Evolutionary conservation across 148 eudicot species (phyloP).

Genomic region (Oxyria digyna): DNA sequence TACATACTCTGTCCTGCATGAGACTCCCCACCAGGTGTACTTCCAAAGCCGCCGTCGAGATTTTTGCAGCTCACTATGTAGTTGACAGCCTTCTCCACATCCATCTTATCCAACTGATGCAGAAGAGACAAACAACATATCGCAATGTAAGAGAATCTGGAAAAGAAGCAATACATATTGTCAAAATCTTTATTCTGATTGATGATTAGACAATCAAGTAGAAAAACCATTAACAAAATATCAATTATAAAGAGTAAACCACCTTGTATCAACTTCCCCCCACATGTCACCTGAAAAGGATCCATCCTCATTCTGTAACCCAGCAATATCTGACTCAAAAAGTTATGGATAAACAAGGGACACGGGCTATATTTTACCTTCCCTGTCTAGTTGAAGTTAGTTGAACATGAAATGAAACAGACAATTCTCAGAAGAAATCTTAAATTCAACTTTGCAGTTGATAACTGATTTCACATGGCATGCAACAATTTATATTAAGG

Average conservation of each 20-base stretch:
- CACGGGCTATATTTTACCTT: neutral
- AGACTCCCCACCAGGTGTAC: constrained; percentile 90
- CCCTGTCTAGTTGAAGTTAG: neutral
- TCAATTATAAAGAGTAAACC: constrained; percentile 11
- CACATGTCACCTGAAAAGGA: constrained; percentile 93
- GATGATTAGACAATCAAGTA: neutral
- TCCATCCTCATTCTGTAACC: constrained; percentile 87
- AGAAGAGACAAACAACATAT: constrained; percentile 66
- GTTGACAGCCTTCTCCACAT: constrained; percentile 82
- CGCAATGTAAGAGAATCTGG: constrained; percentile 83
- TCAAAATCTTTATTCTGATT: neutral
- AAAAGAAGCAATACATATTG: constrained; percentile 1
- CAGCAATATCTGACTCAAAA: constrained; percentile 42
- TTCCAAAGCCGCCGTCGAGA: constrained; percentile 86
- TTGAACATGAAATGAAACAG: neutral
- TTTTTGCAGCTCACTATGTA: constrained; percentile 93
- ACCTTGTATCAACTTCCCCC: constrained; percentile 97
- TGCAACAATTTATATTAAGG: neutral
- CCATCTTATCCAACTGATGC: constrained; percentile 56
- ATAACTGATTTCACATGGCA: neutral
- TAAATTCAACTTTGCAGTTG: neutral
- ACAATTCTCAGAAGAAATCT: neutral
- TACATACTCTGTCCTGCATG: constrained; percentile 87
- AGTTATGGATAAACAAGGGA: constrained; percentile 27
- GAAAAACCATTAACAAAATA: neutral